Evolutionary conservation across 2,329 filamentous ascomycete genomes (phyloP).

Genomic region (Verticillium nonalfalfae): DNA sequence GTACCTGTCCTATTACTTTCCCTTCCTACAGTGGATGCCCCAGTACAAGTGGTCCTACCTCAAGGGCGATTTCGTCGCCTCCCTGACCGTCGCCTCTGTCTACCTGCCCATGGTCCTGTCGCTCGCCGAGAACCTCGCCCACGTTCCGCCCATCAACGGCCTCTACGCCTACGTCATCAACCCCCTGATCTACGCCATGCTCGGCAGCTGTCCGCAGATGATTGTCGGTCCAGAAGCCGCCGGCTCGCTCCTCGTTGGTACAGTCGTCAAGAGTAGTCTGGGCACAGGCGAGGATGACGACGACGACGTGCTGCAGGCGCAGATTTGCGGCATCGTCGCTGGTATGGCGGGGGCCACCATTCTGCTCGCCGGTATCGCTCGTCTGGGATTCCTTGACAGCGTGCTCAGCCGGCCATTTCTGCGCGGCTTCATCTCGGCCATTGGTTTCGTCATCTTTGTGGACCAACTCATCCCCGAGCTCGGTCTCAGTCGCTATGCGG

Average conservation of each 20-base stretch:
- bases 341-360: constrained; percentile 85
- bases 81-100: constrained; percentile 95
- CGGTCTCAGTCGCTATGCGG: constrained; percentile 64
- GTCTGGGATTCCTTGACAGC: constrained; percentile 89
- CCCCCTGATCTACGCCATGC: constrained; percentile 81
- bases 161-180: constrained; percentile 93
- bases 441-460: constrained; percentile 92
- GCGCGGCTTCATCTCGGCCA: constrained; percentile 92
- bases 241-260: constrained; percentile 83
- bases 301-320: constrained; percentile 62
- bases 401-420: constrained; percentile 90
- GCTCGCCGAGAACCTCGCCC: constrained; percentile 83
- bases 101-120: constrained; percentile 97
- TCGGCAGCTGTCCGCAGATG: constrained; percentile 90
- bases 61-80: constrained; percentile 79
- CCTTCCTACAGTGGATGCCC: constrained; percentile 81
- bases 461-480: constrained; percentile 91
- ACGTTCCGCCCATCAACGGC: constrained; percentile 88
- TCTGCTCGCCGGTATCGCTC: constrained; percentile 75
- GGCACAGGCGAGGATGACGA: constrained; percentile 59
- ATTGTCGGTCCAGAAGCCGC: constrained; percentile 92
- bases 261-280: constrained; percentile 74
- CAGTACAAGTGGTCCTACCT: constrained; percentile 82
- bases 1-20: constrained; percentile 92
- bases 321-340: constrained; percentile 81